Conservation (phyloP, 805 yeast genomes). For the Wickerhamomyces bisporus region DNA sequence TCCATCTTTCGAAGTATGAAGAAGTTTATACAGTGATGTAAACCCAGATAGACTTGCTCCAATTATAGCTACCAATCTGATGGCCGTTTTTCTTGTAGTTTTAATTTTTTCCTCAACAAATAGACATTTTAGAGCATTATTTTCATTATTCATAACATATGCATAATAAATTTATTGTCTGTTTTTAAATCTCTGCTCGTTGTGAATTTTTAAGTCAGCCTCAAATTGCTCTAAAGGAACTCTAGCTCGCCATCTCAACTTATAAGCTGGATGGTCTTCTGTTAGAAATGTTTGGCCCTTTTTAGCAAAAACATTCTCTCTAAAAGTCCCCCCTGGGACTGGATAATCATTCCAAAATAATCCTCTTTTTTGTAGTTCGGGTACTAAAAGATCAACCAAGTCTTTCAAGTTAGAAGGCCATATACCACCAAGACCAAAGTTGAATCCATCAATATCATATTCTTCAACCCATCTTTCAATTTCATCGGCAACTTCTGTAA, state of each 20-base stretch:
- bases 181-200: neutral
- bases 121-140: too few species aligned
- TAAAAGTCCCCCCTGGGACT: slow-evolving; percentile 32
- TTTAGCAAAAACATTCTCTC: slow-evolving; percentile 27
- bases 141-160: too few species aligned
- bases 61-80: too few species aligned
- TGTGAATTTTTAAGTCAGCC: neutral
- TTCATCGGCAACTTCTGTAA: slow-evolving; percentile 24
- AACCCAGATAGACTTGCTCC: too few species aligned
- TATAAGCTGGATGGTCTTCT: slow-evolving; percentile 8
- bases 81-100: too few species aligned
- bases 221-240: slow-evolving; percentile 33
- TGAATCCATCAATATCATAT: slow-evolving; percentile 6
- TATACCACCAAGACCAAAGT: neutral
- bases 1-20: too few species aligned
- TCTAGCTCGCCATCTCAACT: slow-evolving; percentile 17
- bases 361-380: neutral
- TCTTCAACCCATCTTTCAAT: slow-evolving; percentile 1
- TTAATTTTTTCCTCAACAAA: too few species aligned
- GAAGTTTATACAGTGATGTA: too few species aligned
- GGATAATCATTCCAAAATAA: neutral
- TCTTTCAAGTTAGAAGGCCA: neutral
- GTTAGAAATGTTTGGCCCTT: slow-evolving; percentile 6
- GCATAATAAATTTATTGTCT: too few species aligned
- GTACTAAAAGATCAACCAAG: neutral